Conservation (phyloP, 1,139 yeast genomes). For the Nadsonia starkeyi-henricii region DNA sequence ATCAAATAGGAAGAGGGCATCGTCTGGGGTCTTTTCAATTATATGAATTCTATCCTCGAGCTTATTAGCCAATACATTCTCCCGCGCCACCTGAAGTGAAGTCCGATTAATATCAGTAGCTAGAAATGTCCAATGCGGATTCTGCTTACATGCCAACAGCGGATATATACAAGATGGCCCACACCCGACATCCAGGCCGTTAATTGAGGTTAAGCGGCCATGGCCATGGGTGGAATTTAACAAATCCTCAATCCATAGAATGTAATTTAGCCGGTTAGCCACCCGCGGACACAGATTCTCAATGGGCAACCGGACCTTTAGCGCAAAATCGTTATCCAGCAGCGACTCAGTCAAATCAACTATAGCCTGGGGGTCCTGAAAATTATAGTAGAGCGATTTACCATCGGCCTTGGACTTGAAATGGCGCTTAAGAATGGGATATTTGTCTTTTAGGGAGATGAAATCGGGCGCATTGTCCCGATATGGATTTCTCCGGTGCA, state of each 20-base stretch:
- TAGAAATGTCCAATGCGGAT: background rate
- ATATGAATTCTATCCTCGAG: background rate
- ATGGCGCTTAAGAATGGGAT: no score
- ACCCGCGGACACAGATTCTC: background rate
- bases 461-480: no score
- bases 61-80: background rate
- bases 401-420: no score
- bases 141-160: background rate
- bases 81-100: background rate
- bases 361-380: background rate
- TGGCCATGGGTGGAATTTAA: background rate
- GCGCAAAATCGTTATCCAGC: background rate
- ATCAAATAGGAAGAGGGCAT: background rate
- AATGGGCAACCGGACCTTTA: background rate
- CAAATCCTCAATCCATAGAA: background rate
- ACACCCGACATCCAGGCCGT: background rate
- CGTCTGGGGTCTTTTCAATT: background rate
- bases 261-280: background rate
- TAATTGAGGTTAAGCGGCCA: background rate
- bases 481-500: no score
- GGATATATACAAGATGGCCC: background rate
- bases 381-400: no score
- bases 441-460: no score
- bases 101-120: background rate
- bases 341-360: background rate